Evolutionary conservation across 108 stramenopile genomes (phyloP).

Genomic region (Schizochytrium sp.): DNA sequence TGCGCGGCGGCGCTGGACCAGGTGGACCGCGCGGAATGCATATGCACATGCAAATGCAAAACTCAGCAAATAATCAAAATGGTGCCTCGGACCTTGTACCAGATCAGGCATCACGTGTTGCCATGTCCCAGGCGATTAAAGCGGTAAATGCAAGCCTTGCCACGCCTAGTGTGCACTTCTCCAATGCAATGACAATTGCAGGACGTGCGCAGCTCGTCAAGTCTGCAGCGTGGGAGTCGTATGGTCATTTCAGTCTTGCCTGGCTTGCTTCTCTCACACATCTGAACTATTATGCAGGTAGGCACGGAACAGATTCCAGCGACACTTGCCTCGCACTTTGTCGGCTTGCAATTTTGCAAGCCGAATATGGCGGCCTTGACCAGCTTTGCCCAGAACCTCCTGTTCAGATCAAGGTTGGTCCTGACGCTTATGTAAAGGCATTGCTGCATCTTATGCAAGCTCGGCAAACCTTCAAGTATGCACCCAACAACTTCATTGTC

Average conservation of each 20-base stretch:
- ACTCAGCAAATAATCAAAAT: not conserved
- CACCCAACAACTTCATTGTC: conserved; percentile 52
- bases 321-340: conserved; percentile 54
- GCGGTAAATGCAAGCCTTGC: conserved; percentile 41
- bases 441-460: conserved; percentile 12
- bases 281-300: conserved; percentile 35
- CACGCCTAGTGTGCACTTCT: conserved; percentile 27
- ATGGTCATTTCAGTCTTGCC: conserved; percentile 40
- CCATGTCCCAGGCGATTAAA: conserved; percentile 55
- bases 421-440: conserved; percentile 39
- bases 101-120: conserved; percentile 23
- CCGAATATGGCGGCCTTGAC: conserved; percentile 19
- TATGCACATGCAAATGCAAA: not conserved
- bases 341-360: conserved; percentile 30
- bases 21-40: conserved; percentile 49
- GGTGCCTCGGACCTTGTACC: not conserved
- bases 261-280: conserved; percentile 45
- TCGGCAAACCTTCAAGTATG: conserved; percentile 49
- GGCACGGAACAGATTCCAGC: conserved; percentile 17
- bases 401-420: not conserved
- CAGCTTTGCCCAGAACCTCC: conserved; percentile 2
- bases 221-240: conserved; percentile 53
- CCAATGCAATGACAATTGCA: conserved; percentile 1
- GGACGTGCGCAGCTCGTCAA: conserved; percentile 45
- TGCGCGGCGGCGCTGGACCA: conserved; percentile 40